Conservation (phyloP, 2,329 filamentous ascomycete genomes). For the Ophioceras dolichostomum region DNA sequence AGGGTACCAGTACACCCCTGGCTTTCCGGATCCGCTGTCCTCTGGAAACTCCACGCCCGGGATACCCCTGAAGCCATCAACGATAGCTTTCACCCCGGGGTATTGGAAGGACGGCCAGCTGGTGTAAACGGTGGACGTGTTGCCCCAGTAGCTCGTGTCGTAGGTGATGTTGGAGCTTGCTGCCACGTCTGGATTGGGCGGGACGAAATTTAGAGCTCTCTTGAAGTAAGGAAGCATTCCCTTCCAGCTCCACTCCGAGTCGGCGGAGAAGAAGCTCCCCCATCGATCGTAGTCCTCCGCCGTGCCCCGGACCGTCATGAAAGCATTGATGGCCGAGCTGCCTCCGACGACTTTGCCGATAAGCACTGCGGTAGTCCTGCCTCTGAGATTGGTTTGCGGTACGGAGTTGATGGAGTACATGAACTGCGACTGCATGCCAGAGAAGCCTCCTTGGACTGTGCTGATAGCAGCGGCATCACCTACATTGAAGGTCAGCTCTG, state of each 20-base stretch:
- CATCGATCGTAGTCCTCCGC: conserved; percentile 21
- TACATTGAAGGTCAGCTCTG: too few species aligned
- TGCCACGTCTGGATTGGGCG: conserved; percentile 7
- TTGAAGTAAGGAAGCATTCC: conserved; percentile 18
- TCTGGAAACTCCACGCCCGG: conserved; percentile 22
- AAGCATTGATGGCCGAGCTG: conserved; percentile 22
- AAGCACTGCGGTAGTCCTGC: conserved; percentile 11
- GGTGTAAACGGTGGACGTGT: conserved; percentile 18
- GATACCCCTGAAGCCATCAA: conserved; percentile 23
- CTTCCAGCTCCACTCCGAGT: conserved; percentile 9
- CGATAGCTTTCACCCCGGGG: conserved; percentile 15
- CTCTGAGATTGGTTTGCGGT: conserved; percentile 14
- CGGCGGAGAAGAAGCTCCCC: conserved; percentile 15
- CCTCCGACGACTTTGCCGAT: conserved; percentile 21
- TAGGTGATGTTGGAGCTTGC: conserved; percentile 18
- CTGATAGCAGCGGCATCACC: conserved; percentile 5
- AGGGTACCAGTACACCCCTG: conserved; percentile 29
- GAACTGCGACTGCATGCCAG: conserved; percentile 7
- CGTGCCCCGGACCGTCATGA: conserved; percentile 20
- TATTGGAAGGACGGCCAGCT: conserved; percentile 24
- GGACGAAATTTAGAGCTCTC: conserved; percentile 13
- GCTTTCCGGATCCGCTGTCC: conserved; percentile 24
- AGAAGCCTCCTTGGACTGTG: conserved; percentile 8
- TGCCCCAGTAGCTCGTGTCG: conserved; percentile 21
- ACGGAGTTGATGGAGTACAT: conserved; percentile 15